Percentiles rank a stretch among this genome's conserved stretches.
Conservation (phyloP, 202 grass and related monocot species). For the Schoenoplectus tabernaemontani region DNA sequence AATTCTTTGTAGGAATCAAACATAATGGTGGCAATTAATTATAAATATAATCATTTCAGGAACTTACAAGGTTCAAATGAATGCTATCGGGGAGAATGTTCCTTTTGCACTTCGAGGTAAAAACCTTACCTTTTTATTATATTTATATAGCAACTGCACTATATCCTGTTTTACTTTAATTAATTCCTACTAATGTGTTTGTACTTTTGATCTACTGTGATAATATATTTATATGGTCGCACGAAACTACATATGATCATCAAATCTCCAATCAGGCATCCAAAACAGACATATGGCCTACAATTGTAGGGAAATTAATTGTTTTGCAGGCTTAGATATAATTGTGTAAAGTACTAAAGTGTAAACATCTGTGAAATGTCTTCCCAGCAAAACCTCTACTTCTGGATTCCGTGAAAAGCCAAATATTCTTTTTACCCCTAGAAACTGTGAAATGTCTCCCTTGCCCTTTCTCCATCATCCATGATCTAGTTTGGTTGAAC, state of each 20-base stretch:
- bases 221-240: background rate
- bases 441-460: background rate
- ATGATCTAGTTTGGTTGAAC: background rate
- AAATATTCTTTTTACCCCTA: background rate
- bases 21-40: background rate
- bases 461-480: background rate
- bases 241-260: background rate
- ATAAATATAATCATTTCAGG: conserved; percentile 1
- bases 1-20: background rate
- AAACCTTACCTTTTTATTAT: background rate
- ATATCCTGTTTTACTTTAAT: background rate
- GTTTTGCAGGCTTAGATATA: background rate
- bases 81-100: background rate
- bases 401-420: background rate
- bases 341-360: too few relatives aligned
- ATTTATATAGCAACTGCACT: background rate
- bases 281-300: background rate
- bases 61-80: conserved; percentile 15
- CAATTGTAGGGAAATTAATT: background rate
- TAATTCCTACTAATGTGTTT: background rate
- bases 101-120: conserved; percentile 43
- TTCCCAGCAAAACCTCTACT: background rate
- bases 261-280: background rate
- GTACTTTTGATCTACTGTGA: background rate
- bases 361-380: background rate